Percentiles rank a stretch among this genome's conserved stretches.
Conservation (phyloP, 352 stramenopile genomes). For the Pythium monospermum region DNA sequence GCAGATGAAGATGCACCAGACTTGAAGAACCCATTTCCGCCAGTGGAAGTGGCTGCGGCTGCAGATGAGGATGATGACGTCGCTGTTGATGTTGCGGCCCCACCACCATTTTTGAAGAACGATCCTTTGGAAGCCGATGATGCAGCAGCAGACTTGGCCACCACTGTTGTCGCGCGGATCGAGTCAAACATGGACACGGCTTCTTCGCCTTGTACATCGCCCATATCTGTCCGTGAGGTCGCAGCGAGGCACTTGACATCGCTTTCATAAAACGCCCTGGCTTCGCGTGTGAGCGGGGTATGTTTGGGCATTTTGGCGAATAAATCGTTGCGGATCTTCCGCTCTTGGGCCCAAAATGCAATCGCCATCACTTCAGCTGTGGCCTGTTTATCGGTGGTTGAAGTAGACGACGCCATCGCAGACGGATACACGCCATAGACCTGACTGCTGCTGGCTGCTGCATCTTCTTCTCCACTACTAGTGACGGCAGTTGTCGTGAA, state of each 20-base stretch:
- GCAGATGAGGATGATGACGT: conserved; percentile 10
- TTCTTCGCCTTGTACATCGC: conserved; percentile 49
- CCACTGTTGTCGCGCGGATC: conserved; percentile 20
- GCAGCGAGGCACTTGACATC: conserved; percentile 43
- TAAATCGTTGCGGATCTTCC: conserved; percentile 48
- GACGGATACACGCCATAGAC: conserved; percentile 57
- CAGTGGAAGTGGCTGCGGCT: conserved; percentile 15
- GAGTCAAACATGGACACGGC: conserved; percentile 61
- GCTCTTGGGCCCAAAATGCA: conserved; percentile 55
- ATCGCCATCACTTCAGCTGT: conserved; percentile 30
- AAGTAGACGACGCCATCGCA: conserved; percentile 1
- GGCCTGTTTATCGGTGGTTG: conserved; percentile 9
- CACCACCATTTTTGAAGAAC: conserved; percentile 23
- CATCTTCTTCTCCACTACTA: not conserved
- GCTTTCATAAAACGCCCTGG: conserved; percentile 49
- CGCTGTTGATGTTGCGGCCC: not conserved
- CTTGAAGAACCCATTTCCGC: conserved; percentile 14
- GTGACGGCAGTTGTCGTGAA: conserved; percentile 13
- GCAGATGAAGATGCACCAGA: conserved; percentile 16
- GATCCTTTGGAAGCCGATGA: conserved; percentile 10
- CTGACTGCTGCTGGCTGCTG: conserved; percentile 24
- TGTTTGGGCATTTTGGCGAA: conserved; percentile 38
- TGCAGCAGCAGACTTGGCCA: conserved; percentile 2
- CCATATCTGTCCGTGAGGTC: conserved; percentile 49
- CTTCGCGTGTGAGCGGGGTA: conserved; percentile 30